A percentile compares a stretch with the other conserved stretches of the same genome.
These are phyloP conservation scores for Penicillium fuscoglaucum DNA, from an alignment of 2,329 filamentous ascomycete species.

Conservation along the genomic window DNA sequence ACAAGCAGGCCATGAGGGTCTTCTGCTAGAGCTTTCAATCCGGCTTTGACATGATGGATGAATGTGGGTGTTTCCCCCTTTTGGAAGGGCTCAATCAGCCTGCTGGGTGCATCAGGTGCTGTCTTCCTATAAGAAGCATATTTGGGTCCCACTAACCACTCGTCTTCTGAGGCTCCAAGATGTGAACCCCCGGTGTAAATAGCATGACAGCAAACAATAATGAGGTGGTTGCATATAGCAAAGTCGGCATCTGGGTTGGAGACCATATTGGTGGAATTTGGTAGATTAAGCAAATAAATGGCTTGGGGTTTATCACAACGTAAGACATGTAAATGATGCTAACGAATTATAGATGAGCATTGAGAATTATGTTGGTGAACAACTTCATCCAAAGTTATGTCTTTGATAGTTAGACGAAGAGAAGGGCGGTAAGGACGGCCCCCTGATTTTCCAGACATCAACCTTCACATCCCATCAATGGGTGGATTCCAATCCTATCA, in stretches of 20 bases:
- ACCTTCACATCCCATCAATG: not conserved
- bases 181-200: conserved; percentile 66
- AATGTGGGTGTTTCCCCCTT: conserved; percentile 76
- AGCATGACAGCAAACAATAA: conserved; percentile 82
- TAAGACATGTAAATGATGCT: not conserved
- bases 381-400: not conserved
- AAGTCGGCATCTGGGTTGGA: not conserved
- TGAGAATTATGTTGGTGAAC: not conserved
- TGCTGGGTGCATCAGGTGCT: conserved; percentile 24
- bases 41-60: conserved; percentile 69
- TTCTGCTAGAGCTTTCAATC: conserved; percentile 55
- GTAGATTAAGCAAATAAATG: no score
- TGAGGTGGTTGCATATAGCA: conserved; percentile 53
- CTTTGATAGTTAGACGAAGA: not conserved
- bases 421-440: not conserved
- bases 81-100: conserved; percentile 76
- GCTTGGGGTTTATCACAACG: not conserved
- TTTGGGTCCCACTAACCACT: conserved; percentile 52
- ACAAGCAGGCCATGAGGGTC: conserved; percentile 57
- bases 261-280: not conserved
- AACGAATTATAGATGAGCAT: not conserved
- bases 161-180: conserved; percentile 55
- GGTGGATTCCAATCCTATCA: no score
- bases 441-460: not conserved
- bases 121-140: not conserved